Evolutionary conservation across 495 filamentous ascomycete species (phyloP), one percentile per base, ranked within the genome.

Genomic region (Immersiella caudata): DNA sequence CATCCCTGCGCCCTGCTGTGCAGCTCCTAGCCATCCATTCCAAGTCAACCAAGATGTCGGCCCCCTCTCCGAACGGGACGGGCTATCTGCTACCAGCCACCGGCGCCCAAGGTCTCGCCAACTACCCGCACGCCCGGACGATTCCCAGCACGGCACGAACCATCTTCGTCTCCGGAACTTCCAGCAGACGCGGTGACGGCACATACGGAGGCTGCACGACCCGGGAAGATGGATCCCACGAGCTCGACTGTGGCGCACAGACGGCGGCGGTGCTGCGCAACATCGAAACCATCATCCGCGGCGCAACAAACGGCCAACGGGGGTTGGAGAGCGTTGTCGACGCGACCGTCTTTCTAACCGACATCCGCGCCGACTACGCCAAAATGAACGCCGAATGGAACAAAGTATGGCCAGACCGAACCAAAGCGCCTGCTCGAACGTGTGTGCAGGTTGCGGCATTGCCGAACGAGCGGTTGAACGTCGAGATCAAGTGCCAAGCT

Each of bases 381-480:
- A 62, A 64, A 29, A 75, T 75, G 73, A 75, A 75, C 55, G 64
- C 67, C 54, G 73, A 71, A 63, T 75, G 73, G 73, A 75, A 75
- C 66, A 71, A 67, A 55, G 62, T 71, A 40, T 75, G 73, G 73
- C 71, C 71, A 2, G 71, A 75, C 36, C 64, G 71, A 16, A 67
- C 65, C 33, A 68, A 65, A 18, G 73, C 73, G 9, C 73, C 73
- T 20, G 67, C 73, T 1, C 49, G 73, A 63, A 75, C 73, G 16
- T 75, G 75, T 26, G 69, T 75, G 35, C 65, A 75, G 60, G 73
- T 75, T 0, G 63, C 65, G 0, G 73, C 65, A 27, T 55, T 75
- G 71, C 71, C 71, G 0, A 70, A 71, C 27, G 71, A 71, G 66
- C 68, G 59, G 69, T 29, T 75, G 14, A 58, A 67, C 26, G 73